Percentiles rank a stretch among this genome's conserved stretches.
These are phyloP conservation scores for Candida saitoana DNA, from an alignment of 805 yeast species.

Conservation along the genomic window DNA sequence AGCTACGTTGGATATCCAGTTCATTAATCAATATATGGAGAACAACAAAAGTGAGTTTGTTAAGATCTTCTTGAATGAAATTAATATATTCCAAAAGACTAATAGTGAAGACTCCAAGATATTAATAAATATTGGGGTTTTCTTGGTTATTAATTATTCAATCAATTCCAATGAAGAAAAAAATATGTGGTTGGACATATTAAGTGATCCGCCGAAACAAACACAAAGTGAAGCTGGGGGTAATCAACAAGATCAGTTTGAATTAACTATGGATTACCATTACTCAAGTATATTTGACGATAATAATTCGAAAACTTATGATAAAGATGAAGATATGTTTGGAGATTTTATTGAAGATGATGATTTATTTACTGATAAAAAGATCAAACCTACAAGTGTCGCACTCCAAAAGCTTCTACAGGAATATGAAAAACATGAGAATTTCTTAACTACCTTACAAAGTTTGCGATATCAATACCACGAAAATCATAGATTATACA, in stretches of 20 bases:
- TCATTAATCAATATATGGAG: constrained; percentile 3
- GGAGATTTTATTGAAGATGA: constrained; percentile 12
- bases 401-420: constrained; percentile 1
- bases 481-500: constrained; percentile 2
- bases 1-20: constrained; percentile 1
- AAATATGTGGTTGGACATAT: constrained; percentile 19
- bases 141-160: constrained; percentile 14
- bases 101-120: constrained; percentile 24
- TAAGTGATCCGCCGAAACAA: constrained; percentile 2
- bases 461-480: constrained; percentile 1
- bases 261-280: constrained; percentile 20
- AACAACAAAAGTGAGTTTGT: constrained; percentile 8
- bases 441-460: constrained; percentile 3
- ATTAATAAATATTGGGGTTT: constrained; percentile 20
- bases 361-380: constrained; percentile 13
- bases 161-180: constrained; percentile 16
- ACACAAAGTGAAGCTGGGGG: background rate
- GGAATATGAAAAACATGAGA: background rate
- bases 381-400: constrained; percentile 5
- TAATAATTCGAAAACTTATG: constrained; percentile 5
- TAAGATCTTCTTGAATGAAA: constrained; percentile 12
- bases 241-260: constrained; percentile 9
- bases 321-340: constrained; percentile 12
- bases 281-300: constrained; percentile 26
- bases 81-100: constrained; percentile 14